Evolutionary conservation across 2,329 filamentous ascomycete species (phyloP).

Genomic region (Cadophora luteo-olivacea): DNA sequence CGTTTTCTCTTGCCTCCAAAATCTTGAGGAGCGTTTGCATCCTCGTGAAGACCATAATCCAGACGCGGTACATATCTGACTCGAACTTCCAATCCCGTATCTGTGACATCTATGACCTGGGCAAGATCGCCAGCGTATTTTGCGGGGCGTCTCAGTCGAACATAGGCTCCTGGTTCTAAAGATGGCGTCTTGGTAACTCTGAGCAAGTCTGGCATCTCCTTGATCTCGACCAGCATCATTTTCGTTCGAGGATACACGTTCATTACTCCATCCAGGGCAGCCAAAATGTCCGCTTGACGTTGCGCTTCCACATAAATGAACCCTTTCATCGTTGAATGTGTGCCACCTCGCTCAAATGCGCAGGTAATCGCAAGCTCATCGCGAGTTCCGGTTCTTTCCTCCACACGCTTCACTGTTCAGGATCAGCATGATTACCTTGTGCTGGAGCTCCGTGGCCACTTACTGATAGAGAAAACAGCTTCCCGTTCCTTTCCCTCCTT

Average conservation of each 20-base stretch:
- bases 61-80: conserved; percentile 89
- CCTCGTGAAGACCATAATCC: conserved; percentile 89
- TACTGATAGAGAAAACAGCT: conserved; percentile 78
- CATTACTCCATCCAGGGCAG: conserved; percentile 81
- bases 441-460: neutral
- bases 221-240: conserved; percentile 88
- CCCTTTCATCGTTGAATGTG: conserved; percentile 83
- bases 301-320: conserved; percentile 95
- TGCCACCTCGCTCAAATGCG: conserved; percentile 86
- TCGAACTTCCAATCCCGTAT: conserved; percentile 87
- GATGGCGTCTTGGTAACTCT: conserved; percentile 86
- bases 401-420: conserved; percentile 72
- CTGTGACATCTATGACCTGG: conserved; percentile 89
- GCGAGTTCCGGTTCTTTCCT: conserved; percentile 79
- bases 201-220: conserved; percentile 97
- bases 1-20: conserved; percentile 77
- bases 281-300: conserved; percentile 83
- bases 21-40: conserved; percentile 57
- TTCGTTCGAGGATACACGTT: conserved; percentile 90
- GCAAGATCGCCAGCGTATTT: conserved; percentile 91
- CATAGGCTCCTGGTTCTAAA: conserved; percentile 87
- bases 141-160: conserved; percentile 79
- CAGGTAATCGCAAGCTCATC: conserved; percentile 85
- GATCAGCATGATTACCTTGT: neutral
- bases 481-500: conserved; percentile 96